Evolutionary conservation across 208 protist species (phyloP).

Genomic region (Leishmania turanica): DNA sequence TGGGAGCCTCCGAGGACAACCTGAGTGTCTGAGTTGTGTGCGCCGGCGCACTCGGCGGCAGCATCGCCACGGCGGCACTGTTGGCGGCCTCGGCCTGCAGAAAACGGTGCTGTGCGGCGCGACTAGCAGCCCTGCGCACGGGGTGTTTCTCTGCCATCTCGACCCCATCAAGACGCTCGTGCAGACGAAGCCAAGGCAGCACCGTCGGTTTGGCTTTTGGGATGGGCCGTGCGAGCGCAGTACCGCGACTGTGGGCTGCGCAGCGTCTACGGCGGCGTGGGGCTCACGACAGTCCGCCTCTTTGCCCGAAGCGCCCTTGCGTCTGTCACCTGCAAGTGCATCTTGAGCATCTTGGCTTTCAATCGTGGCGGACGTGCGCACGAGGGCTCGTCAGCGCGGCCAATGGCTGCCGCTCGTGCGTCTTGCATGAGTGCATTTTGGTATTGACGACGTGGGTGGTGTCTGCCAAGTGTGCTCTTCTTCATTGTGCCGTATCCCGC

Average conservation of each 20-base stretch:
- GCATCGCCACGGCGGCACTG: slow-evolving; percentile 47
- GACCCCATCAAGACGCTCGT: slow-evolving; percentile 85
- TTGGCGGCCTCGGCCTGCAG: slow-evolving; percentile 31
- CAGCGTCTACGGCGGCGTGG: slow-evolving; percentile 71
- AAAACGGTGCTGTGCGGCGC: slow-evolving; percentile 63
- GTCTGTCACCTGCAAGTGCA: slow-evolving; percentile 50
- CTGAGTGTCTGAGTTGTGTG: slow-evolving; percentile 33
- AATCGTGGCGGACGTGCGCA: neutral
- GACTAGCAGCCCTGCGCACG: slow-evolving; percentile 54
- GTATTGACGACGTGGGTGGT: neutral
- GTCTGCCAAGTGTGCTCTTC: neutral
- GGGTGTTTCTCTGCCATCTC: slow-evolving; percentile 72
- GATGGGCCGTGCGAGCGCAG: slow-evolving; percentile 28
- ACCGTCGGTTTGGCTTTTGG: slow-evolving; percentile 25
- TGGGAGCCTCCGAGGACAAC: slow-evolving; percentile 41
- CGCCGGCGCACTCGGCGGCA: slow-evolving; percentile 43
- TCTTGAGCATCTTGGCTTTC: neutral
- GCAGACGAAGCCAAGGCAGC: slow-evolving; percentile 59
- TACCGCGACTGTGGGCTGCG: slow-evolving; percentile 55
- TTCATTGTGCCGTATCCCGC: neutral
- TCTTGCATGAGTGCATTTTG: neutral
- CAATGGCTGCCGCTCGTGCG: neutral
- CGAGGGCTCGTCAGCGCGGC: neutral
- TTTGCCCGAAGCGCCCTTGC: slow-evolving; percentile 76
- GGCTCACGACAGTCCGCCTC: slow-evolving; percentile 56